Base-by-base conservation (phyloP, 495 filamentous ascomycete genomes). In the Amorphotheca resinae region DNA sequence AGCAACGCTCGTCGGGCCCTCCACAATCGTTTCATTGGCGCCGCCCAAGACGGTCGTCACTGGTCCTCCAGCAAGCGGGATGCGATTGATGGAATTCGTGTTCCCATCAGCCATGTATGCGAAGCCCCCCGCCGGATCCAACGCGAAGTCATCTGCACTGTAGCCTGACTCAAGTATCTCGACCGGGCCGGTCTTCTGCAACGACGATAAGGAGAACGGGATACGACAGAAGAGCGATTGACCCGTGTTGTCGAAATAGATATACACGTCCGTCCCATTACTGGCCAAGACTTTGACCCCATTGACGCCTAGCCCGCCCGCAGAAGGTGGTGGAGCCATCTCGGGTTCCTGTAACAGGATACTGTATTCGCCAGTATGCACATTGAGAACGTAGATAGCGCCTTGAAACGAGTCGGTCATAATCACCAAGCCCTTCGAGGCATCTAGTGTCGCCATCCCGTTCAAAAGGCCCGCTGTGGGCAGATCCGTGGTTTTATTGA, bases 351-450 rank as follows among this genome's bases (percentile, higher is more conserved):
- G 28, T 5, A 65, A 53, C 4, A 57, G 52, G 11, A 61, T 45
- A 6, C 51, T 35, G 32, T 48, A 50, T 5, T 39, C 33, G 9
- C 64, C 61, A 0, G 54, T 65, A 6, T 32, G 36, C 8, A 55
- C 52, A 44, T 67, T 52, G 0, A 68, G 38, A 12, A 61, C 55
- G 31, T 55, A 67, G 9, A 69, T 37, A 1, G 34, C 30, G 4
- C 62, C 63, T 0, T 51, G 30, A 0, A 49, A 32, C 4, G 56
- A 58, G 38, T 70, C 67, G 1, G 53, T 60, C 9, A 55, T 40
- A 0, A 68, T 48, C 2, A 69, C 37, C 4, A 53, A 38, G 0
- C 22, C 9, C 53, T 22, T 21, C 5, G 51, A 17, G 11, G 36
- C 28, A 12, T 39, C 57, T 15, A 68, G 41, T 1, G 57, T 38